Evolutionary conservation across 371 early-diverging fungal genomes (phyloP), one percentile per base, ranked within the genome.

Genomic region (Capniomyces stellatus): DNA sequence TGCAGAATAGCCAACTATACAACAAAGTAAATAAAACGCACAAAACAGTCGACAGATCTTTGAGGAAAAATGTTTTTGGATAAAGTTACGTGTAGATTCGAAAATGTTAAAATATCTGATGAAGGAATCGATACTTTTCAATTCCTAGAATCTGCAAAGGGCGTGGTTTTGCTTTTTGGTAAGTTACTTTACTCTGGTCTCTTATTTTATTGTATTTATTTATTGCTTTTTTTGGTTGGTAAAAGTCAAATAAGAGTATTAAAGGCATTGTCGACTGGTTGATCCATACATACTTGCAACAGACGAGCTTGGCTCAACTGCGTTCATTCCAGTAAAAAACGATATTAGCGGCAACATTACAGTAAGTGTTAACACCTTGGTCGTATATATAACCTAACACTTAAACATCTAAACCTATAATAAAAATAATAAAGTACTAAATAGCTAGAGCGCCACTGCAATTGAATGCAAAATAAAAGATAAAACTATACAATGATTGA

Each of bases 301-400:
- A 83, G 85, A 83, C 56, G 54, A 76, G 21, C 75, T 87, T 31
- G 78, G 77, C 23, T 72, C 76, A 35, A 55, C 77, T 35, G 90
- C 90, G 0, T 92, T 95, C 62, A 52, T 64, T 24, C 76, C 82
- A 12, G 89, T 95, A 53, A 86, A 88, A 67, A 71, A 68, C 27
- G 96, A 93, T 62, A 86, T 95, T 75, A 76, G 69, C 47, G 91
- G 89, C 58, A 93, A 93, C 71, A 73, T 92, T 56, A 69, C 71
- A 60, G 90, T 90, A 73, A 54, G 57, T 49, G 12, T 23, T 47
- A 47, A n/a, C n/a, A n/a, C n/a, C n/a, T n/a, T n/a, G n/a, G n/a
- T n/a, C n/a, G n/a, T n/a, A n/a, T n/a, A n/a, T n/a, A n/a, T n/a
- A n/a, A n/a, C n/a, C n/a, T n/a, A n/a, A n/a, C n/a, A n/a, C n/a